Evolutionary conservation across 768 basidiomycete species (phyloP), one percentile per base, ranked within the genome.

Genomic region (Pisolithus microcarpus): DNA sequence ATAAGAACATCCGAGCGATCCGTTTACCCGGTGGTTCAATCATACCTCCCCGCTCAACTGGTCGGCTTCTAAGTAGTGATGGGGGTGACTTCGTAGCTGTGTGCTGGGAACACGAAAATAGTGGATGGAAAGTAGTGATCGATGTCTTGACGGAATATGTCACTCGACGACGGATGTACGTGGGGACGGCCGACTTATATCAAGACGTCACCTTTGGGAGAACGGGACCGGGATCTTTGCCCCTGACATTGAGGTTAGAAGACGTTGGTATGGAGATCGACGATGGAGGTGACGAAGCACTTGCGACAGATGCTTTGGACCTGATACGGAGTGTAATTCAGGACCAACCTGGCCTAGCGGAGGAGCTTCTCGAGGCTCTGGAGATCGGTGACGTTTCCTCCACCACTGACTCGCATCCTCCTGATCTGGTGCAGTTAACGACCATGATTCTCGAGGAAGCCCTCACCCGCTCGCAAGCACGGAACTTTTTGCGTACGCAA

Each of bases 111-210:
- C 83, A 87, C 56, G 73, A 81, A 42, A 83, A 91, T 60, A 89
- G 86, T 7, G 91, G 88, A 2, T 96, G 93, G 93, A 85, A 80
- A 56, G 64, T 95, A 13, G 67, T 95, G 6, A 65, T 91, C n/a
- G 91, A 92, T 57, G 70, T 94, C 8, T 71, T 95, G 48, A 79
- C 80, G 4, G 84, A 87, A 61, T 90, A 85, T 61, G 81, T 85
- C 50, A 82, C 80, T 52, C 77, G 78, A 28, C 69, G 75, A 51
- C 75, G 79, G 9, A 64, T 74, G 59, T 69, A 76, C 43, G 52
- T 71, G n/a, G 58, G 65, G 1, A 62, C 63, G 7, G 69, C 21
- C 65, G 74, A 18, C 64, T 64, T 69, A 11, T 79, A 79, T 58
- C 73, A 75, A 44, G 78, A 80, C 39, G 71, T 67, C 46, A 78